A percentile compares a stretch with the other conserved stretches of the same genome.
Evolutionary conservation across 768 basidiomycete genomes (phyloP).

Genomic region (Dentipellis fragilis): DNA sequence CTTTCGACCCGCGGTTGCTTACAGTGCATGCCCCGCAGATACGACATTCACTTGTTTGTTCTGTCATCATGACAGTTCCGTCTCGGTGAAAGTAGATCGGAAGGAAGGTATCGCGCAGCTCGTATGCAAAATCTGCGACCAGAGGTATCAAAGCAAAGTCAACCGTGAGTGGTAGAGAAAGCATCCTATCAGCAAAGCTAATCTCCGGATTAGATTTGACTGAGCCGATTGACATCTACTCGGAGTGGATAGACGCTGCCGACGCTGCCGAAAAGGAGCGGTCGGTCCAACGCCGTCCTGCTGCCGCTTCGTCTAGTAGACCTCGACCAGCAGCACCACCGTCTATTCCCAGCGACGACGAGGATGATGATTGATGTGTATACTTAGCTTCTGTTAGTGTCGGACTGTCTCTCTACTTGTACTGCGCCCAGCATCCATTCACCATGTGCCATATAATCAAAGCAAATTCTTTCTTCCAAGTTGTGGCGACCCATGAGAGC

Average conservation of each 20-base stretch:
- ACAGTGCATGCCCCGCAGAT: constrained; percentile 32
- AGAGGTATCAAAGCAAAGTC: constrained; percentile 79
- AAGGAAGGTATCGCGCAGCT: constrained; percentile 79
- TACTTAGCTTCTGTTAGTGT: constrained; percentile 2
- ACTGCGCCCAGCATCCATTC: too few species aligned
- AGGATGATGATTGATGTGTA: constrained; percentile 7
- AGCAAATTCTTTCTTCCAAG: too few species aligned
- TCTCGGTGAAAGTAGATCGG: constrained; percentile 74
- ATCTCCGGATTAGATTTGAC: constrained; percentile 51
- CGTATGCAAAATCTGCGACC: constrained; percentile 78
- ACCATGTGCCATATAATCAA: too few species aligned
- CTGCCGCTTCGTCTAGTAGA: constrained; percentile 40
- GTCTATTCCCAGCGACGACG: constrained; percentile 38
- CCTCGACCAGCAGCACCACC: constrained; percentile 21
- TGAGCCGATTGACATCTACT: constrained; percentile 83
- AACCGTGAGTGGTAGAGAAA: constrained; percentile 48
- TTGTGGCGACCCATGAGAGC: too few species aligned
- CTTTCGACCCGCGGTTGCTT: constrained; percentile 1
- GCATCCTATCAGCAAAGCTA: constrained; percentile 11
- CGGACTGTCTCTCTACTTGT: neutral
- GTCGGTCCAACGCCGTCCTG: constrained; percentile 35
- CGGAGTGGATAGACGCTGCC: constrained; percentile 86
- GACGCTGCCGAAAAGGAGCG: constrained; percentile 65
- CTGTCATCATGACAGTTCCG: constrained; percentile 85
- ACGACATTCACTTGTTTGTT: constrained; percentile 81